Evolutionary conservation across 2,329 filamentous ascomycete genomes (phyloP), one percentile per base, ranked within the genome.

Genomic region (Cercospora sojina): DNA sequence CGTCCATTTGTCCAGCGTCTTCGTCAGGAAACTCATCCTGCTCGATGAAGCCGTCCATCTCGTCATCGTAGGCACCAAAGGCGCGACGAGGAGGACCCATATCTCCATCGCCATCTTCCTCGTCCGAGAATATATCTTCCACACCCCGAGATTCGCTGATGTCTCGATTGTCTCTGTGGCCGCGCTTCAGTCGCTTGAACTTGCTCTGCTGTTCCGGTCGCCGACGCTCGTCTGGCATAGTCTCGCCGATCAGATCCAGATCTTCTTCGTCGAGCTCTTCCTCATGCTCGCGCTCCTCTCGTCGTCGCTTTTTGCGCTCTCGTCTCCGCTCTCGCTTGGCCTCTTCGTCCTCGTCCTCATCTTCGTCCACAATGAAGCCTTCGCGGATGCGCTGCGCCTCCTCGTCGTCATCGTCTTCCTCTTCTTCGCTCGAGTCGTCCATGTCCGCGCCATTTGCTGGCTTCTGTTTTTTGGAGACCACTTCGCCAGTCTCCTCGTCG

Each of bases 311-410:
- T 82, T 95, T 96, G 79, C 88, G 88, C 78, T 90, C 90, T 70
- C 87, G 85, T 72, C 83, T 79, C 65, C 81, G 79, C 69, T 87
- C 86, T 7, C 49, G 43, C 72, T 85, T 86, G 61, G 85, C 89
- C 61, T 90, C 87, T 32, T 88, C 88, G 58, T 89, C 90, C 67
- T 91, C 90, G 68, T 94, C 93, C 75, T 97, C 93, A 67, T 93
- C 92, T 75, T 97, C 93, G 75, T 96, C 92, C 70, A 96, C 92
- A 71, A 99, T 97, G 81, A 98, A 99, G 27, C 93, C 94, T 82
- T 96, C 93, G 61, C 83, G 74, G 81, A 95, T 91, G 78, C 88
- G 90, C 72, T 88, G 87, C 70, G 88, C 90, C 77, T 95, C 93
- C 76, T 97, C 93, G 66, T 97, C 93, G 67, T 97, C 92, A 63